These are phyloP conservation scores for Azolla pinnata DNA, from an alignment of 75 land plant genomes.

Conservation along the genomic window DNA sequence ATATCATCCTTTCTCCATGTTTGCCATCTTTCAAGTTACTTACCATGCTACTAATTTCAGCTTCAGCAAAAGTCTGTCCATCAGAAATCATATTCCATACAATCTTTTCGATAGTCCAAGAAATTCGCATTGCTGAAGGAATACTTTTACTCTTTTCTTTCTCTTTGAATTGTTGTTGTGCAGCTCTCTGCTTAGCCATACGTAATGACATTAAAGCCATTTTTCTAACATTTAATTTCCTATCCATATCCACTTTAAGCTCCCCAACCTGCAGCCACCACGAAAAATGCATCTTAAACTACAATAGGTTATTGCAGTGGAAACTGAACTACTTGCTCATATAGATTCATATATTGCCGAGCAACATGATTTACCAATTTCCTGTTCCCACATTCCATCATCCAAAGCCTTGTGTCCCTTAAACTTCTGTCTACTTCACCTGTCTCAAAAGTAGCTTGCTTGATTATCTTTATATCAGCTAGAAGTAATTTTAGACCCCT, in stretches of 20 bases:
- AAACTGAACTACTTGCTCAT: too few species aligned
- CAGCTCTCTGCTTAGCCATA: conserved; percentile 77
- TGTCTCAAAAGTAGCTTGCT: conserved; percentile 4
- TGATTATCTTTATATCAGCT: conserved; percentile 55
- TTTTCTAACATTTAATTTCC: conserved; percentile 48
- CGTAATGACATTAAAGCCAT: conserved; percentile 55
- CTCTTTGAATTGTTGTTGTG: conserved; percentile 73
- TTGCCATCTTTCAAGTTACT: too few species aligned
- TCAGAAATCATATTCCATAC: conserved; percentile 93
- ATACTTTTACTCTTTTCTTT: conserved; percentile 94
- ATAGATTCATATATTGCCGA: too few species aligned
- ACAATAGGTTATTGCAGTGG: too few species aligned
- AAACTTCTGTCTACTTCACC: not conserved
- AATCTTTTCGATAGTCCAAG: conserved; percentile 78
- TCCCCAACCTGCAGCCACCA: conserved; percentile 42
- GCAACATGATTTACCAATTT: conserved; percentile 43
- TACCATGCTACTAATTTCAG: conserved; percentile 91
- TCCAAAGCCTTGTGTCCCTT: conserved; percentile 48
- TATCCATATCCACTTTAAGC: conserved; percentile 50
- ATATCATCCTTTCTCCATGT: too few species aligned
- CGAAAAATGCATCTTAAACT: not conserved
- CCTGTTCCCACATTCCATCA: conserved; percentile 49
- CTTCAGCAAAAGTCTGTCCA: conserved; percentile 94
- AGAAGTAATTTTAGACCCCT: conserved; percentile 58
- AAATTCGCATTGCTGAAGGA: conserved; percentile 94